Evolutionary conservation across 2,329 filamentous ascomycete species (phyloP).

Genomic region (Ampelomyces quisqualis): DNA sequence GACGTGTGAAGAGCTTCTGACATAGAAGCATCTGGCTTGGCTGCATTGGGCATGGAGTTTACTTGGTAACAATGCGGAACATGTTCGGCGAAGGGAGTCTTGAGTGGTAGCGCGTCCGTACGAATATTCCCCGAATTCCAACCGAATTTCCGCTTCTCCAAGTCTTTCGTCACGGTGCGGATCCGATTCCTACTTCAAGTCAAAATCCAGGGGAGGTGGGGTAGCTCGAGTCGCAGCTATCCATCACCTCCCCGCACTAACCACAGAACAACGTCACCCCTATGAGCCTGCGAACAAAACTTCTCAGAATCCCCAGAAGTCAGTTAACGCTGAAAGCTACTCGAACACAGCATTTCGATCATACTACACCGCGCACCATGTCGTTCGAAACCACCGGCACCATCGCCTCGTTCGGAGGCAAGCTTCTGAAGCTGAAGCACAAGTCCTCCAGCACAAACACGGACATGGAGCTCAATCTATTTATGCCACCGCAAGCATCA

Average conservation of each 20-base stretch:
- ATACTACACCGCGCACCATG: slow-evolving; percentile 45
- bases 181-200: slow-evolving; percentile 27
- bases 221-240: slow-evolving; percentile 28
- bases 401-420: slow-evolving; percentile 89
- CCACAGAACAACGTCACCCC: slow-evolving; percentile 36
- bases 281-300: slow-evolving; percentile 27
- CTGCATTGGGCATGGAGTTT: slow-evolving; percentile 42
- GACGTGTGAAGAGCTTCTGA: slow-evolving; percentile 92
- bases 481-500: slow-evolving; percentile 73
- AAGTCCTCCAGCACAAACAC: slow-evolving; percentile 74
- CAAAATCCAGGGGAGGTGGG: slow-evolving; percentile 35
- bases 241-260: slow-evolving; percentile 33
- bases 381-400: slow-evolving; percentile 85
- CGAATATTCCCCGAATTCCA: slow-evolving; percentile 35
- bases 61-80: slow-evolving; percentile 28
- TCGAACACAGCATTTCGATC: slow-evolving; percentile 12
- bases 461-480: slow-evolving; percentile 91
- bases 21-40: slow-evolving; percentile 21
- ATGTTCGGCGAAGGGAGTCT: slow-evolving; percentile 41
- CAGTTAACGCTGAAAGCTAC: slow-evolving; percentile 11
- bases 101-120: slow-evolving; percentile 20
- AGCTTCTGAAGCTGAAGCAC: slow-evolving; percentile 92
- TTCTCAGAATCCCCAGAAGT: slow-evolving; percentile 19
- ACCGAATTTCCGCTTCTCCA: slow-evolving; percentile 34
- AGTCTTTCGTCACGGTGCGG: slow-evolving; percentile 29